These are phyloP conservation scores for Bipolaris zeicola DNA, from an alignment of 2,329 filamentous ascomycete genomes.

Conservation along the genomic window DNA sequence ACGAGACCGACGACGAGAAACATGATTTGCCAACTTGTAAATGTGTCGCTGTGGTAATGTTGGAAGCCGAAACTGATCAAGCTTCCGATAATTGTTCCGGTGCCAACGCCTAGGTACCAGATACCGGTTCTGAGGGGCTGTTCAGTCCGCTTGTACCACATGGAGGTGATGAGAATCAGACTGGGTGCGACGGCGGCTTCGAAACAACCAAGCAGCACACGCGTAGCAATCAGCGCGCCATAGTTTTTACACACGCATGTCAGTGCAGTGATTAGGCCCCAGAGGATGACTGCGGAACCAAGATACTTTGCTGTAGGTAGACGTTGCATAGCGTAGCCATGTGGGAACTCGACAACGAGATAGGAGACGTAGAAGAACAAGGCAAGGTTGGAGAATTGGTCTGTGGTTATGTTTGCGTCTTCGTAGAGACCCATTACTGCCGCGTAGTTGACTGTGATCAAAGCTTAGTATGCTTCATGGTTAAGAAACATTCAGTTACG, in stretches of 20 bases:
- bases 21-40: conserved; percentile 68
- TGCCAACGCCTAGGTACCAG: conserved; percentile 48
- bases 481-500: conserved; percentile 20
- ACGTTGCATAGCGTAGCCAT: conserved; percentile 59
- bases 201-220: conserved; percentile 60
- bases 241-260: conserved; percentile 58
- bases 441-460: conserved; percentile 45
- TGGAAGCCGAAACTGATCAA: conserved; percentile 65
- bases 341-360: conserved; percentile 48
- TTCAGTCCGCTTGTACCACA: conserved; percentile 69
- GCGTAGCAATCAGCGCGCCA: conserved; percentile 55
- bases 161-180: conserved; percentile 68
- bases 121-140: conserved; percentile 61
- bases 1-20: conserved; percentile 63
- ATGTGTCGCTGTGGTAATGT: conserved; percentile 54
- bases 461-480: neutral
- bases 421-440: conserved; percentile 51
- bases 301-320: conserved; percentile 61
- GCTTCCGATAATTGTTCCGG: conserved; percentile 62
- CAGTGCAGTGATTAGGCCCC: conserved; percentile 56
- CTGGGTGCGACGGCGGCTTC: conserved; percentile 57
- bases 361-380: conserved; percentile 48
- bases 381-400: conserved; percentile 46
- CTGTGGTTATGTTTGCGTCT: conserved; percentile 45
- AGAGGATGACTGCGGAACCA: conserved; percentile 51